Evolutionary conservation across 257 asterid genomes (phyloP).

Genomic region (Solanum rostratum): DNA sequence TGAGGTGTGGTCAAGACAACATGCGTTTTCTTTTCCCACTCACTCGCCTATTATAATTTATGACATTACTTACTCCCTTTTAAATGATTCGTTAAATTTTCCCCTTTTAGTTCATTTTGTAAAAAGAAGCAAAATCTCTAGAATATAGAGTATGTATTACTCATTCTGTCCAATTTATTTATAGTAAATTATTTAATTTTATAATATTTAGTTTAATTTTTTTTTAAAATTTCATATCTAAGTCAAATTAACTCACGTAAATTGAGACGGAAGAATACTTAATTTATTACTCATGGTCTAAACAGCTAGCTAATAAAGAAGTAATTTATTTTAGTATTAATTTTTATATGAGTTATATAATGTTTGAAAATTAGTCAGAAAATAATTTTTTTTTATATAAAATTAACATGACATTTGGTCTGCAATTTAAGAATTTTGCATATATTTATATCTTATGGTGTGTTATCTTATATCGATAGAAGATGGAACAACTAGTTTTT

Average conservation of each 20-base stretch:
- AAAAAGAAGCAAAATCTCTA: too few species aligned
- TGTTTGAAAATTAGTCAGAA: background rate
- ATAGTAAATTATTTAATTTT: too few species aligned
- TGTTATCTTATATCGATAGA: too few species aligned
- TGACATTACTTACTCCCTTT: background rate
- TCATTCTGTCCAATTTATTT: too few species aligned
- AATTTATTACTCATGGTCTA: background rate
- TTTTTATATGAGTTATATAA: too few species aligned
- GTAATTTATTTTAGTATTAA: too few species aligned
- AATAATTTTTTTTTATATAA: background rate
- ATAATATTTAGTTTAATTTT: too few species aligned
- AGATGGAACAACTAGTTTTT: too few species aligned
- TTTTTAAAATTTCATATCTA: too few species aligned
- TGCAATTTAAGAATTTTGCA: background rate
- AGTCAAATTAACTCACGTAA: too few species aligned
- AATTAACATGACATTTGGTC: background rate
- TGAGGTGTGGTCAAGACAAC: background rate
- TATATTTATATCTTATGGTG: background rate
- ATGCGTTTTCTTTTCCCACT: background rate
- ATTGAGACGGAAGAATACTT: rapidly evolving
- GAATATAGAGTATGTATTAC: too few species aligned
- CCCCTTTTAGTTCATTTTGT: background rate
- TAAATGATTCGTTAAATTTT: background rate
- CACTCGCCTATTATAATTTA: background rate
- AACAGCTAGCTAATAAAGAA: too few species aligned